Evolutionary conservation across 208 protist genomes (phyloP), one percentile per base, ranked within the genome.

Genomic region (Leptomonas pyrrhocoris): DNA sequence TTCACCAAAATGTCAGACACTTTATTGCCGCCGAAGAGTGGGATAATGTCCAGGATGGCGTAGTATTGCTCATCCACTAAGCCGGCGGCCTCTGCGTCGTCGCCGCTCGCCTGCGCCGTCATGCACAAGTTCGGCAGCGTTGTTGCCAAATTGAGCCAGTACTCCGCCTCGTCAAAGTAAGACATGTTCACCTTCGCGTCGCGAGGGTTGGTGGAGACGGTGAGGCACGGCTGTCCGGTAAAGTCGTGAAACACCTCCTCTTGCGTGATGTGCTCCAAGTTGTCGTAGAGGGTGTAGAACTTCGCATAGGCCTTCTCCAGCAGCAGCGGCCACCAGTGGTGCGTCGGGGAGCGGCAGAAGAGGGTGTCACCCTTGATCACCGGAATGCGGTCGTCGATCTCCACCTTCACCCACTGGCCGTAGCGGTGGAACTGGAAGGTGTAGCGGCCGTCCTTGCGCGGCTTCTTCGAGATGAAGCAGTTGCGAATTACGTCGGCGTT

Each of bases 241-340:
- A 92, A 80, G 74, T 92, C 86, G 62, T 88, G 83, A 59, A 86
- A 84, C 8, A 85, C 55, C 67, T 94, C 89, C 34, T 77, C 73
- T 58, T 88, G 76, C 25, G 79, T 74, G 46, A 83, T 74, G 21
- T 77, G 71, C 36, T 86, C 82, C 34, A 94, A 30, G 60, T 86
- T 87, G 4, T 84, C 34, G 55, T 89, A 94, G n/a, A 77, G 62
- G 23, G 79, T 89, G 84, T 94, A 92, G 70, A 92, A 89, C 78
- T 94, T 94, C 38, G 89, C 89, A 74, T 94, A 90, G 36, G 89
- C 80, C 80, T 85, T 85, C 72, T 85, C 80, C 71, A 85, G 80
- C 75, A 81, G 68, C 71, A 85, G 72, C 57, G 89, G 85, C 89
- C 89, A 94, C 83, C 81, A 88, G 74, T 89, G 81, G 46, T 68